Base-by-base conservation (phyloP, 2,329 filamentous ascomycete species). In the Aspergillus ibericus region DNA sequence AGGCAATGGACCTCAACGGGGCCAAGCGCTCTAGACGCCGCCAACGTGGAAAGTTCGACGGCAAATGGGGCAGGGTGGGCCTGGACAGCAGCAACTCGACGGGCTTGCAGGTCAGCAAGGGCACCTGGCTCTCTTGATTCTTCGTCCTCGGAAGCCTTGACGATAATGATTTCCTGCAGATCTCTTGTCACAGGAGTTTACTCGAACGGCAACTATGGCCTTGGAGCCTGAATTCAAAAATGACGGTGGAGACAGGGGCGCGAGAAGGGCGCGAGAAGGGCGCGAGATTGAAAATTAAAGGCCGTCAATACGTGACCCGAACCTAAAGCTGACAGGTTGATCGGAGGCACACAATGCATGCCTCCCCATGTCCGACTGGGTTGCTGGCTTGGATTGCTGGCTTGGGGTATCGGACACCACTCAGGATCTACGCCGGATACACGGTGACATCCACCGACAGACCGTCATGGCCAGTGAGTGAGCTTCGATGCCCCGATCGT, bases 21-120 rank as follows among this genome's bases (percentile, higher is more conserved):
- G 25, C 65, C 69, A 74, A 73, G 69, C 70, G 70, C 71, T 68
- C 63, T 71, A 72, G 63, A 71, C 71, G 71, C 71, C 64, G 54
- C 58, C 55, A 64, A 59, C 58, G 36, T 63, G 63, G 51, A 29
- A 63, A 59, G 7, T 20, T 60, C 22, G 20, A 62, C 32, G 44
- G 29, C 27, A 20, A 50, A 63, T 36, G 49, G 53, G 47, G 15
- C 46, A 25, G 46, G 56, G 59, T 59, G 62, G 60, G 48, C 53
- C 58, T 58, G 36, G 35, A 34, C 25, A 18, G 36, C 49, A 35
- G 20, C 49, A 53, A n/a, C 44, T 56, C 47, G 32, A 46, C 29
- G 40, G 53, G 54, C 38, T 52, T 51, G 59, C 62, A 61, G 38
- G 32, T 51, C 16, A 29, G 25, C 29, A 18, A 29, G 25, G 8